Percentiles rank a stretch among this genome's conserved stretches.
These are phyloP conservation scores for Tolypocladium cylindrosporum DNA, from an alignment of 2,329 filamentous ascomycete genomes.

Conservation along the genomic window DNA sequence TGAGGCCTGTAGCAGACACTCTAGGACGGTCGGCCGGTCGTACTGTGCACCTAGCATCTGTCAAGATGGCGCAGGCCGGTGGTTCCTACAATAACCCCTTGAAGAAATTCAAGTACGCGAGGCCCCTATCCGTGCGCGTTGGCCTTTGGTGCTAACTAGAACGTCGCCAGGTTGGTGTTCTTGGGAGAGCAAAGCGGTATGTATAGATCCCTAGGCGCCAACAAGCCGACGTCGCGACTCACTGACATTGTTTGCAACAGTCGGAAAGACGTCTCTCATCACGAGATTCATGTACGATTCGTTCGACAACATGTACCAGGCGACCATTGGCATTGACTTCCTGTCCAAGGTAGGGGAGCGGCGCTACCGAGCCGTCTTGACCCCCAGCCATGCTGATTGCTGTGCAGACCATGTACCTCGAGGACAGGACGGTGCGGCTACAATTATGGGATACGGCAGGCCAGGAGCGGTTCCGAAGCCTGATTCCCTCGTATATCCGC, in stretches of 20 bases:
- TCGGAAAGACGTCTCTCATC: conserved; percentile 97
- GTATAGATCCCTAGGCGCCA: conserved; percentile 14
- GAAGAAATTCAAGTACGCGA: conserved; percentile 95
- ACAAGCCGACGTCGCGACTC: not conserved
- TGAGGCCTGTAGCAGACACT: not conserved
- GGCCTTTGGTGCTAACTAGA: conserved; percentile 9
- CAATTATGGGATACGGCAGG: conserved; percentile 98
- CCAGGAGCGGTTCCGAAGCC: conserved; percentile 90
- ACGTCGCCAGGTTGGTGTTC: conserved; percentile 69
- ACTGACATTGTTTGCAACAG: conserved; percentile 37
- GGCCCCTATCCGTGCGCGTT: not conserved
- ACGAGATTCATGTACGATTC: conserved; percentile 99
- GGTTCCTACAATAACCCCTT: conserved; percentile 96
- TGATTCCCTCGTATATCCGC: conserved; percentile 97
- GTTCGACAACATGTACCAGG: conserved; percentile 99
- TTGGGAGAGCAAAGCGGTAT: conserved; percentile 97
- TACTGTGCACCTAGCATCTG: not conserved
- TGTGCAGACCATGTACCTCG: conserved; percentile 86
- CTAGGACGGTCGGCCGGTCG: not conserved
- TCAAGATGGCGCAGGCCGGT: conserved; percentile 68
- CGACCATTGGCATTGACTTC: conserved; percentile 98
- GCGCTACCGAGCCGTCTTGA: not conserved
- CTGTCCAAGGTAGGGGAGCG: conserved; percentile 71
- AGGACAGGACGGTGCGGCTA: conserved; percentile 93
- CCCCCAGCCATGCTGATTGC: conserved; percentile 1